phyloP scores from a whole-genome alignment of 2,329 filamentous ascomycete genomes.

The Truncatella angustata region DNA sequence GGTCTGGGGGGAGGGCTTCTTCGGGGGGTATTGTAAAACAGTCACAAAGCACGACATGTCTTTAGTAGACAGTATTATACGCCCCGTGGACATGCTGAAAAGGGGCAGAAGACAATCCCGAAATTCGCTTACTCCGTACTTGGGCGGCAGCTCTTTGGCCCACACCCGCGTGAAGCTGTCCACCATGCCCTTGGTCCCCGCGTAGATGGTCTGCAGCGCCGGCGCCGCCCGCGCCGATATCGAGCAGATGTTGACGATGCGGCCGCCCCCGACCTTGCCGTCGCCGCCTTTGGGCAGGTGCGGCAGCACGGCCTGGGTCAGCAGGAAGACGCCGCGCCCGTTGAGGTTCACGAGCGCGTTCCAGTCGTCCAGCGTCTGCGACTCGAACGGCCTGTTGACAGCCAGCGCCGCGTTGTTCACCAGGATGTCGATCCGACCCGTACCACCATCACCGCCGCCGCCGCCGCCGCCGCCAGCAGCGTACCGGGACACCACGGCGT shows the following conservation, averaged over 20 bases:
- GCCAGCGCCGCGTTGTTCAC: slow-evolving; percentile 54
- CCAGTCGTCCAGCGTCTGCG: slow-evolving; percentile 38
- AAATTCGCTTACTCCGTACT: too few species aligned
- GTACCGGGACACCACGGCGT: slow-evolving; percentile 26
- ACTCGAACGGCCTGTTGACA: slow-evolving; percentile 34
- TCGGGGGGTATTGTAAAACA: too few species aligned
- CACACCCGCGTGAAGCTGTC: slow-evolving; percentile 44
- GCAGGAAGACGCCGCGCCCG: slow-evolving; percentile 38
- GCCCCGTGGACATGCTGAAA: too few species aligned
- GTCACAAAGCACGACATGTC: too few species aligned
- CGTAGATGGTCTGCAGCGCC: slow-evolving; percentile 43
- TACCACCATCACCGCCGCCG: too few species aligned
- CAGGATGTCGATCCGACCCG: slow-evolving; percentile 54
- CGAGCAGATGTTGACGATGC: slow-evolving; percentile 12
- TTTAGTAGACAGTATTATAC: too few species aligned
- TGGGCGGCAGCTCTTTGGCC: slow-evolving; percentile 41
- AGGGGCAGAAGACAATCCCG: too few species aligned
- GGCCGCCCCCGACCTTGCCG: not conserved
- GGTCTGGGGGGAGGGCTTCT: too few species aligned
- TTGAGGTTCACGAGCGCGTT: slow-evolving; percentile 40
- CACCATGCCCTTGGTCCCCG: slow-evolving; percentile 48
- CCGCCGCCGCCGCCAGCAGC: too few species aligned
- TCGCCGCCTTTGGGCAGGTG: slow-evolving; percentile 29
- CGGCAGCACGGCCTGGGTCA: slow-evolving; percentile 35
- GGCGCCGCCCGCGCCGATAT: slow-evolving; percentile 18